Evolutionary conservation across 805 yeast genomes (phyloP).

Genomic region (Kodamaea nitidulidarum): DNA sequence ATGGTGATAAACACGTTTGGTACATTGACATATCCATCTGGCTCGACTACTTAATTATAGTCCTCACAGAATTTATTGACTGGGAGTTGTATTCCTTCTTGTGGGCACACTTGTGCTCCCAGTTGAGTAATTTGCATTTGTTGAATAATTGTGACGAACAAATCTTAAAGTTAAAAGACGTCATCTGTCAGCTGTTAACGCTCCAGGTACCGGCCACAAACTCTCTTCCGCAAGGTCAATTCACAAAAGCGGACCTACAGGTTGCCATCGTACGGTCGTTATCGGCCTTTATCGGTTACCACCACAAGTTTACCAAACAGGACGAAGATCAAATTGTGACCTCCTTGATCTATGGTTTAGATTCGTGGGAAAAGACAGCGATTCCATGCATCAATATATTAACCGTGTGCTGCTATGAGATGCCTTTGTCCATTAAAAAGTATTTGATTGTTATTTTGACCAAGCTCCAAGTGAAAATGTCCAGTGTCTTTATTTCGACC

Average conservation of each 20-base stretch:
- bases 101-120: conserved; percentile 68
- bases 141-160: conserved; percentile 43
- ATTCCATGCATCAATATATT: conserved; percentile 74
- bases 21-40: conserved; percentile 36
- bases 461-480: conserved; percentile 69
- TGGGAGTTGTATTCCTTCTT: conserved; percentile 72
- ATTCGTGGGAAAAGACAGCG: conserved; percentile 76
- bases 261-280: conserved; percentile 60
- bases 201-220: conserved; percentile 41
- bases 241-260: conserved; percentile 59
- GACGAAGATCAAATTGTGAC: conserved; percentile 64
- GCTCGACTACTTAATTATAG: conserved; percentile 46
- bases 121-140: conserved; percentile 54
- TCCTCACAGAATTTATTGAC: conserved; percentile 50
- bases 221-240: conserved; percentile 33
- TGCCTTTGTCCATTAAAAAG: conserved; percentile 69
- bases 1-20: conserved; percentile 1
- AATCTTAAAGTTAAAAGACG: conserved; percentile 38
- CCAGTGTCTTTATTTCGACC: conserved; percentile 63
- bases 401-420: conserved; percentile 74
- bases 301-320: conserved; percentile 45
- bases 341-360: conserved; percentile 56
- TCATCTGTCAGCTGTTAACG: conserved; percentile 58
- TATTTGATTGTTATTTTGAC: conserved; percentile 64
- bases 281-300: conserved; percentile 61